Evolutionary conservation across 257 asterid species (phyloP), one percentile per base, ranked within the genome.

Genomic region (Solanum bulbocastanum): DNA sequence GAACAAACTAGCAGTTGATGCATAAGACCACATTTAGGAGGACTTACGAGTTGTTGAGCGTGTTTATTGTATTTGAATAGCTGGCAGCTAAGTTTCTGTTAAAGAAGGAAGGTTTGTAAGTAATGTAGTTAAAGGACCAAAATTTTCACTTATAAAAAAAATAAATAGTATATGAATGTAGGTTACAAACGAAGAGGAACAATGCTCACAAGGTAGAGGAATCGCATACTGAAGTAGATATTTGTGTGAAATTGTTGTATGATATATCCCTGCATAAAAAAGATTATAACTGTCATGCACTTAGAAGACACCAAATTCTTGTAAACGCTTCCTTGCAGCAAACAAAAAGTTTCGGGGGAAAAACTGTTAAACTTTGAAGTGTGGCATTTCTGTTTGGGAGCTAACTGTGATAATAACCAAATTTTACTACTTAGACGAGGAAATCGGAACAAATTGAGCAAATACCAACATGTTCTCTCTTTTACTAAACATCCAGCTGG

Each of bases 1-100:
- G 20, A 69, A 84, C 37, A 39, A 88, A 40, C 60, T 16, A 69
- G 74, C 11, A 78, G 13, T 69, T 0, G 58, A 40, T 49, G 68
- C 87, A 15, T 75, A 87, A 3, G 75, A 66, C 86, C 78, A 58
- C 49, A 18, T 30, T 37, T 62, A 87, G 49, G 88, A 88, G 49
- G 87, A 91, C 98, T 94, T 92, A 97, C 99, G 94, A 5, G 83
- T 23, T 74, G 20, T 35, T 84, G 90, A 5, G 3, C 20, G 89
- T 87, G 89, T 91, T 69, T 16, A 88, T 60, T 32, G 94, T 91
- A 86, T 90, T 20, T 52, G 99, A 92, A 87, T 89, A 94, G 90
- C 98, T 96, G 37, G 99, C 92, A 52, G 86, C 96, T 89, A 97
- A 89, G 75, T 97, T 97, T 91, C 98, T 97, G 96, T 90, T 88